Evolutionary conservation across 192 early-diverging fungal genomes (phyloP), one percentile per base, ranked within the genome.

Genomic region (Coemansia sp.): DNA sequence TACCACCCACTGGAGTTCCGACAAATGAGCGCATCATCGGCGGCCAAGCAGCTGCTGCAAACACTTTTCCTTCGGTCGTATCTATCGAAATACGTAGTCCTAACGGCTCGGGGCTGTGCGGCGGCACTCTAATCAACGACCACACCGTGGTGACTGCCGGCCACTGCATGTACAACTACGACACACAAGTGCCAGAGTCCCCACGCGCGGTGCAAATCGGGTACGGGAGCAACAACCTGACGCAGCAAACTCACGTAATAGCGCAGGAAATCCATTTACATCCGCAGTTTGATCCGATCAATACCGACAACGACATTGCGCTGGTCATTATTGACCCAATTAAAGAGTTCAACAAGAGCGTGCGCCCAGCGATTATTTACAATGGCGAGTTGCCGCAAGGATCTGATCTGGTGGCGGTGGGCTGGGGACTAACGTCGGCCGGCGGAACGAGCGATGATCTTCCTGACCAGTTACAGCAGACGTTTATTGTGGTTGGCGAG

Each of bases 161-260:
- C n/a, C 75, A 77, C 55, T 77, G 75, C 62, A 65, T 71, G n/a
- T 63, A 56, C 43, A 55, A 77, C 55, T 66, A 57, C 22, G 45
- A 45, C 5, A 24, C 21, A 0, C 59, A 47, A 10, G 27, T 23
- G 22, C 4, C 37, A 4, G 47, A 67, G 23, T 12, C 57, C 0
- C 52, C 69, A 0, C 25, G 17, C 14, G 50, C 22, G 39, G 57
- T 77, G 41, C 61, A 32, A 14, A 61, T 77, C 10, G 75, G 75
- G 1, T 43, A 50, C 15, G 69, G 69, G 11, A 67, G 59, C 55
- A 65, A 65, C 41, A 62, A 48, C n/a, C 60, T 35, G 10, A 15
- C 14, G 1, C 52, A 51, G 5, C 69, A 77, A 17, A 45, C 47
- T 1, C 7, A 41, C 8, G 60, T 60, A 5, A 52, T n/a, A 1